Evolutionary conservation across 345 rosid genomes (phyloP).

Genomic region (Lumnitzera racemosa): DNA sequence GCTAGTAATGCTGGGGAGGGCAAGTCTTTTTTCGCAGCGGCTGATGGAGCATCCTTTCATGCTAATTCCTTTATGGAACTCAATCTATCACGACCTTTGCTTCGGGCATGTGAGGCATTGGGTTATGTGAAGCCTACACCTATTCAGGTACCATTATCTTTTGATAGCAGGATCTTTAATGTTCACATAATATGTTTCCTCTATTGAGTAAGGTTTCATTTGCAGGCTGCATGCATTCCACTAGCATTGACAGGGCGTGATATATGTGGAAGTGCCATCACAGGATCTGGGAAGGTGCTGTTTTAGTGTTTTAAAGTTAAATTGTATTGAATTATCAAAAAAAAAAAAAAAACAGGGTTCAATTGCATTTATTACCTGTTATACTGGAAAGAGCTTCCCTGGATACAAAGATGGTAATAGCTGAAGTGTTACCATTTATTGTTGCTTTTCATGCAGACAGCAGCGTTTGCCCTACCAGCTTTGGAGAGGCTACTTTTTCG

Average conservation of each 20-base stretch:
- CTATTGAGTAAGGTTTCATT: conserved; percentile 2
- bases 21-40: conserved; percentile 57
- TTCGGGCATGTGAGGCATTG: conserved; percentile 83
- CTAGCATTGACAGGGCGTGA: conserved; percentile 85
- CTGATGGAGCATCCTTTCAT: conserved; percentile 72
- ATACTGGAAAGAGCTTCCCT: no score
- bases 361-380: no score
- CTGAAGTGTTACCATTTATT: neutral
- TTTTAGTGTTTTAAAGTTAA: neutral
- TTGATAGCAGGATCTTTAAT: neutral
- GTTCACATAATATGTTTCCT: neutral
- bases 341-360: no score
- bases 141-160: conserved; percentile 53
- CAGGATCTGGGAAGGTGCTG: conserved; percentile 95
- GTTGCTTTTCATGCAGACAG: conserved; percentile 45
- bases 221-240: conserved; percentile 90
- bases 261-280: conserved; percentile 94
- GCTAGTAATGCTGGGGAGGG: conserved; percentile 25
- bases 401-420: neutral
- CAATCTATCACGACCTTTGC: conserved; percentile 83
- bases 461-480: conserved; percentile 86
- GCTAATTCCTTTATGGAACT: conserved; percentile 87
- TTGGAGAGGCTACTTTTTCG: conserved; percentile 85
- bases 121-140: conserved; percentile 93
- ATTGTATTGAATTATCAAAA: neutral